Percentiles rank a stretch among this genome's conserved stretches.
phyloP scores from a whole-genome alignment of 306 rosid genomes.

The Trifolium repens region DNA sequence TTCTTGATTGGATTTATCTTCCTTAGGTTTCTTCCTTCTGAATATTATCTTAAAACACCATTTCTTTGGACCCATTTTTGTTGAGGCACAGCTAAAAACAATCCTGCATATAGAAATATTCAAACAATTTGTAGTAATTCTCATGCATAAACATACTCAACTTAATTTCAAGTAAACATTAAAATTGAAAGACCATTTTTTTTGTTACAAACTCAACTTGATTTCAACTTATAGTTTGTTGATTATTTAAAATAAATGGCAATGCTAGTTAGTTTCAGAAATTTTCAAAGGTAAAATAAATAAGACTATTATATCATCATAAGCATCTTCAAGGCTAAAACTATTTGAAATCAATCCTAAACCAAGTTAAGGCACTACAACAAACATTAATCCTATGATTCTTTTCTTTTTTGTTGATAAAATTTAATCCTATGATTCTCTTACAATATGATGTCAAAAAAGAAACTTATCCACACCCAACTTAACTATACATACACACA shows the following conservation, averaged over 20 bases:
- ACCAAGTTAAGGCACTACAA: background rate
- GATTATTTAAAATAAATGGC: background rate
- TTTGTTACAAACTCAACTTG: background rate
- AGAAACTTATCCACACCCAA: background rate
- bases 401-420: no score
- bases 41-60: constrained; percentile 61
- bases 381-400: constrained; percentile 19
- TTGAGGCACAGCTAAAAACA: constrained; percentile 16
- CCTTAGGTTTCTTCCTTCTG: constrained; percentile 56
- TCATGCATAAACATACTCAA: constrained; percentile 4
- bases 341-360: background rate
- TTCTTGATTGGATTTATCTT: constrained; percentile 51
- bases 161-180: background rate
- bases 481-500: constrained; percentile 15
- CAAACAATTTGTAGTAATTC: background rate
- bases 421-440: constrained; percentile 1
- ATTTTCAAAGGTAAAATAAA: background rate
- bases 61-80: constrained; percentile 60
- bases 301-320: background rate
- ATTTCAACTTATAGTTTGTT: background rate
- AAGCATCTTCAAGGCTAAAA: background rate
- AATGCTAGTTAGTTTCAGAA: constrained; percentile 1
- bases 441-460: background rate
- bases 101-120: constrained; percentile 39
- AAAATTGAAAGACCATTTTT: constrained; percentile 1